These are phyloP conservation scores for Aspergillus japonicus DNA, from an alignment of 2,329 filamentous ascomycete species.

Conservation along the genomic window DNA sequence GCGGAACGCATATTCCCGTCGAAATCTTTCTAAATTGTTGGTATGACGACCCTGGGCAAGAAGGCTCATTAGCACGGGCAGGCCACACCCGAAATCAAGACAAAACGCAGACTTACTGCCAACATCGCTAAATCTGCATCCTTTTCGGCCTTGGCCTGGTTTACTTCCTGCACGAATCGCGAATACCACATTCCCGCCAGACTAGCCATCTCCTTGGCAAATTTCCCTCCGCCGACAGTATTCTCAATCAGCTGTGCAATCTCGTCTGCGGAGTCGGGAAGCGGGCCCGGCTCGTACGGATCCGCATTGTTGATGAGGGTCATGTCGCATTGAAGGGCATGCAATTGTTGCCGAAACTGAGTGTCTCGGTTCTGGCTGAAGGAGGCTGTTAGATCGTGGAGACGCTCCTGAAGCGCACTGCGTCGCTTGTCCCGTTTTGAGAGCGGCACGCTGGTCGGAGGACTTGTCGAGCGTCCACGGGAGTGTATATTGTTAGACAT, in stretches of 20 bases:
- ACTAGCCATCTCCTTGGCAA: constrained; percentile 65
- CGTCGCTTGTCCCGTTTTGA: constrained; percentile 91
- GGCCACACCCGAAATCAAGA: constrained; percentile 3
- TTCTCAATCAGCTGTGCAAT: constrained; percentile 63
- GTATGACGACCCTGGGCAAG: constrained; percentile 55
- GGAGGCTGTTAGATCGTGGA: constrained; percentile 71
- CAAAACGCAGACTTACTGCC: constrained; percentile 61
- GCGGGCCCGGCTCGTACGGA: constrained; percentile 69
- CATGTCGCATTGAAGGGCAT: constrained; percentile 89
- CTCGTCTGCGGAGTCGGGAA: constrained; percentile 65
- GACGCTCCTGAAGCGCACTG: constrained; percentile 75
- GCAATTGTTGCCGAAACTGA: constrained; percentile 84
- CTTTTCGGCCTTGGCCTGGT: constrained; percentile 81
- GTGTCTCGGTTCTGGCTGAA: constrained; percentile 79
- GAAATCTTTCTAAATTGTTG: constrained; percentile 55
- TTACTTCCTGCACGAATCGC: constrained; percentile 81
- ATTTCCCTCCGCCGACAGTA: constrained; percentile 57
- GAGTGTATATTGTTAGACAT: constrained; percentile 24
- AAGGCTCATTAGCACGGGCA: constrained; percentile 1
- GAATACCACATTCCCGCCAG: constrained; percentile 77
- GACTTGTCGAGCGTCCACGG: constrained; percentile 33
- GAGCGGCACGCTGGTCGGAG: constrained; percentile 40
- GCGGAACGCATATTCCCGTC: constrained; percentile 58
- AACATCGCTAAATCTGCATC: constrained; percentile 80
- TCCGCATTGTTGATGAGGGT: constrained; percentile 81